Base-by-base conservation (phyloP, 2,329 filamentous ascomycete genomes). In the Colletotrichum sidae region DNA sequence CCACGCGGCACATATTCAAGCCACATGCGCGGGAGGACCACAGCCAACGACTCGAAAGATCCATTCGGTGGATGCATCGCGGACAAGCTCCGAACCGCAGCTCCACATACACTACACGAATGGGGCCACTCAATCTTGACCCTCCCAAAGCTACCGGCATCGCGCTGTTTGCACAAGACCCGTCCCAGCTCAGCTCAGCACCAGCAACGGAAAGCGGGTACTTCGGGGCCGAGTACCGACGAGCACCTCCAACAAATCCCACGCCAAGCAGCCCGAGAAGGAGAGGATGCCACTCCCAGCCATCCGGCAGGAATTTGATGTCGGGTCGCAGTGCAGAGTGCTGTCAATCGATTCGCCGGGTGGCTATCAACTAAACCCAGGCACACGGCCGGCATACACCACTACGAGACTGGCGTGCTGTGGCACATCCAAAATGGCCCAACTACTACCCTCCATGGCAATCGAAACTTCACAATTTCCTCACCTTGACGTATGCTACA, bases 191-290 rank as follows among this genome's bases (percentile, higher is more conserved):
- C 50, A 17, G 15, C 15, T 10, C 39, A 34, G 44, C 38, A 51
- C 45, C 38, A 51, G 7, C 25, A 56, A 15, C 41, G 37, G 57
- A 65, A 56, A 62, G 62, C 52, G 58, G 58, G 37, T 55, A 56
- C 62, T 17, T 62, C 58, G 62, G 58, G 62, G 52, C 58, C 62
- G 62, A 56, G 46, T 56, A 52, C 58, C 62, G 58, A 46, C 44
- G 7, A 25, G 15, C 25, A 46, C 15, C 25, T 62, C 41, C 25
- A 37, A 41, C 38, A 47, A 25, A 10, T 45, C 37, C 10, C 35
- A 45, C 45, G 62, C 57, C 52, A 65, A 62, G 52, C 57, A 51
- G 25, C 17, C 33, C 15, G 39, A 46, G 38, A 13, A 41, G 25
- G 25, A 25, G 25, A 25, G 25, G 25, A 25, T 4, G 25, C 25